Conservation (phyloP, 2,329 filamentous ascomycete genomes). For the Exophiala sp. region DNA sequence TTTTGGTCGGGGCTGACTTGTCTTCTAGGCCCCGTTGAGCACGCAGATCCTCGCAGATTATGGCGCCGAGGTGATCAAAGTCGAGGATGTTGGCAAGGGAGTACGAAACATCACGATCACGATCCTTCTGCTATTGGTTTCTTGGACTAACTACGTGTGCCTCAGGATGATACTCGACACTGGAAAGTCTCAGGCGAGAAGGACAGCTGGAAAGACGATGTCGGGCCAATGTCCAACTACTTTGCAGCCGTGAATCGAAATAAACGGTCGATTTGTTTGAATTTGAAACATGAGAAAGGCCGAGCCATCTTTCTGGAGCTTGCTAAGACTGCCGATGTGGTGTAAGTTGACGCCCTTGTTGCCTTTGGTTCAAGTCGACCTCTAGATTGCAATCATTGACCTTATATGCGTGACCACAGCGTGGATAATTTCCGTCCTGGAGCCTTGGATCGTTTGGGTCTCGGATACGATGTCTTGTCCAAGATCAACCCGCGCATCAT, state of each 20-base stretch:
- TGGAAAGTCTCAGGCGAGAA: constrained; percentile 25
- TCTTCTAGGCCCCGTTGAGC: constrained; percentile 15
- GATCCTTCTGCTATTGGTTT: no score
- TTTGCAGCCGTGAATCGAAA: constrained; percentile 27
- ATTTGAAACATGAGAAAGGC: constrained; percentile 16
- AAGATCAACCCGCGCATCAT: constrained; percentile 39
- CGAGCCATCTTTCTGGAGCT: constrained; percentile 25
- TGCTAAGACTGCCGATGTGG: constrained; percentile 29
- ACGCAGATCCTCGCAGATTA: constrained; percentile 25
- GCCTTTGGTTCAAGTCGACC: no score
- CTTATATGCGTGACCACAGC: constrained; percentile 1
- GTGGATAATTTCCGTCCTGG: constrained; percentile 35
- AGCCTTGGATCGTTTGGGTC: constrained; percentile 42
- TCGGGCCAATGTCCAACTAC: constrained; percentile 34
- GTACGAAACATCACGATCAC: no score
- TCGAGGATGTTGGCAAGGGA: constrained; percentile 14
- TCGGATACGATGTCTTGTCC: constrained; percentile 38
- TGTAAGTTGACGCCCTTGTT: constrained; percentile 1
- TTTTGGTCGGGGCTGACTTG: no score
- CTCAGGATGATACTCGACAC: constrained; percentile 24
- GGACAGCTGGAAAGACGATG: constrained; percentile 14
- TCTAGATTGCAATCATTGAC: neutral
- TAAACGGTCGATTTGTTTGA: constrained; percentile 21
- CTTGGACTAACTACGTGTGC: no score
- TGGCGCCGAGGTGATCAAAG: constrained; percentile 29